These are phyloP conservation scores for Rhodofomes roseus DNA, from an alignment of 1,284 basidiomycete genomes.

Conservation along the genomic window DNA sequence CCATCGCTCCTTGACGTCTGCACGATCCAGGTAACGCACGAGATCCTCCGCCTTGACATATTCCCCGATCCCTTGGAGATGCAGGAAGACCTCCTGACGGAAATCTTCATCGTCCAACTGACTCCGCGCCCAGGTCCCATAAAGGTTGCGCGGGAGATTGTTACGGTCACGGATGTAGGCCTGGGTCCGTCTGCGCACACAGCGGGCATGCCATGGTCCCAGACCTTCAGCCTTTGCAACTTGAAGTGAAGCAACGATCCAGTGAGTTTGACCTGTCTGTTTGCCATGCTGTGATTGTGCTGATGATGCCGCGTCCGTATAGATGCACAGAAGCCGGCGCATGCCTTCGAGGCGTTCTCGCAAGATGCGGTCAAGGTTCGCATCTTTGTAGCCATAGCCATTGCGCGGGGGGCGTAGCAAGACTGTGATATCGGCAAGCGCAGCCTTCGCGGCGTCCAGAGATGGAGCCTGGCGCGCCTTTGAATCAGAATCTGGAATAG, in stretches of 20 bases:
- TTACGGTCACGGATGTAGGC: not conserved
- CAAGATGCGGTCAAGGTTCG: too few relatives aligned
- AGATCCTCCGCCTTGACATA: not conserved
- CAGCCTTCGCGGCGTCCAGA: too few relatives aligned
- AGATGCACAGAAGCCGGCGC: too few relatives aligned
- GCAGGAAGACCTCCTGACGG: not conserved
- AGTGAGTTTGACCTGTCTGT: not conserved
- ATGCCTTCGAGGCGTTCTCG: too few relatives aligned
- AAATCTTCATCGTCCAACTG: not conserved
- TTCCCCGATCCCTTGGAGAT: not conserved
- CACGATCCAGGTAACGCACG: not conserved
- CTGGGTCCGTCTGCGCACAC: not conserved
- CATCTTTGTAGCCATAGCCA: too few relatives aligned
- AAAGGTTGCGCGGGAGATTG: not conserved
- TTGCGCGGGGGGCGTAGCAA: too few relatives aligned
- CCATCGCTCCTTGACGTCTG: not conserved
- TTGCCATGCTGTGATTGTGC: too few relatives aligned
- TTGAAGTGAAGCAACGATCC: not conserved
- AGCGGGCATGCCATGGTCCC: not conserved
- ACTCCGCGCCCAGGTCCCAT: not conserved
- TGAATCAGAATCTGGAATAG: too few relatives aligned
- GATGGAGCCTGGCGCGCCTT: too few relatives aligned
- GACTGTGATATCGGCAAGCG: too few relatives aligned
- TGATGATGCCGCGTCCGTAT: too few relatives aligned
- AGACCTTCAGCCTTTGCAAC: not conserved